Evolutionary conservation across 2,329 filamentous ascomycete species (phyloP).

Genomic region (Ceratocystis colombiana): DNA sequence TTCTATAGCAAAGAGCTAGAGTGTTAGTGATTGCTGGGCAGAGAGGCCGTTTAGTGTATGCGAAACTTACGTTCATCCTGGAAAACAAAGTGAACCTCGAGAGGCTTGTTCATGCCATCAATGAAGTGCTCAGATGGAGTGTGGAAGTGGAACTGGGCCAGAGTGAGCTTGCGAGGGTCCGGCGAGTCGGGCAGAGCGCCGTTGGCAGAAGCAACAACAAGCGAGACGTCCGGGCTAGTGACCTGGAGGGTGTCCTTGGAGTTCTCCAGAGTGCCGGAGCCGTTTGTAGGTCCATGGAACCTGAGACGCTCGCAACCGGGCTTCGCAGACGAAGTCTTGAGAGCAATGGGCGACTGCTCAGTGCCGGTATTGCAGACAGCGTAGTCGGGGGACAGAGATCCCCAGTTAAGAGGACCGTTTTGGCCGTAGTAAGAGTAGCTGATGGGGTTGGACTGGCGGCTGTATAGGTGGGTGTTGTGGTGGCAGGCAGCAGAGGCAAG

Average conservation of each 20-base stretch:
- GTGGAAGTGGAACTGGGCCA: slow-evolving; percentile 52
- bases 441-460: slow-evolving; percentile 34
- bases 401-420: slow-evolving; percentile 45
- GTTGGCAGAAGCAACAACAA: not conserved
- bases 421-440: slow-evolving; percentile 31
- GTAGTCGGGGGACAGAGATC: slow-evolving; percentile 37
- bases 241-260: slow-evolving; percentile 45
- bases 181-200: slow-evolving; percentile 30
- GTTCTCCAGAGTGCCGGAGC: slow-evolving; percentile 39
- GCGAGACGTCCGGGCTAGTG: not conserved
- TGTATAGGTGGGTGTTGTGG: slow-evolving; percentile 33
- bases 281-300: slow-evolving; percentile 29
- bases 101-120: slow-evolving; percentile 35
- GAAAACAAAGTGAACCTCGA: slow-evolving; percentile 38
- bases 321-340: slow-evolving; percentile 31
- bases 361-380: slow-evolving; percentile 40
- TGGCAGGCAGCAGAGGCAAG: slow-evolving; percentile 29
- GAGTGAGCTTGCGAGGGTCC: slow-evolving; percentile 34
- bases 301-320: slow-evolving; percentile 31
- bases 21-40: not conserved
- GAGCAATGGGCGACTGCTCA: slow-evolving; percentile 48
- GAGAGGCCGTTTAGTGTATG: not conserved
- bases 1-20: not conserved
- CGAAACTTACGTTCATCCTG: slow-evolving; percentile 28
- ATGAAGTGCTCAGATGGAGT: slow-evolving; percentile 50